Evolutionary conservation across 2,329 filamentous ascomycete genomes (phyloP), one percentile per base, ranked within the genome.

Genomic region (Sporothrix pallida): DNA sequence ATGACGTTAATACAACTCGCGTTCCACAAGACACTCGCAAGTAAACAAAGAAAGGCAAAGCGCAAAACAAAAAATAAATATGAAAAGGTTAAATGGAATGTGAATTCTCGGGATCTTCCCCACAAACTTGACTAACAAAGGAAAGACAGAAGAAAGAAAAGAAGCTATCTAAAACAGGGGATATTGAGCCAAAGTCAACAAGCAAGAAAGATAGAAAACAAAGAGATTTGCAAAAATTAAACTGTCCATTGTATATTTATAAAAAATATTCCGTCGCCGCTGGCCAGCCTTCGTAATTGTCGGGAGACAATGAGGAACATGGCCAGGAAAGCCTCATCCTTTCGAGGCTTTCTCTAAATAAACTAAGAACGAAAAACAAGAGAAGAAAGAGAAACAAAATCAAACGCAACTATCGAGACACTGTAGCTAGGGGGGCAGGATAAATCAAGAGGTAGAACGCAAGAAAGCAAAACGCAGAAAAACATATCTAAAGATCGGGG

Each of bases 351-450:
- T 68, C 65, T 68, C 20, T 52, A 68, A 31, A 65, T 46, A 65
- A 44, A 50, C n/a, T 15, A 48, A 12, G 50, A 23, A 48, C 10
- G 13, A 31, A 31, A 50, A 56, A 17, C 4, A 37, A 5, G 20
- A 50, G 10, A 48, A 13, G 17, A 52, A 50, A 68, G 12, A 31
- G 10, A 31, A 3, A 44, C 5, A 44, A 44, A 63, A 37, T 20
- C 62, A 67, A 67, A 67, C 62, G 62, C 62, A 23, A 48, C 62
- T 67, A 67, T 67, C n/a, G 42, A 67, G 62, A 67, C 62, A 67
- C 12, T 67, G 62, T 67, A 68, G 20, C 44, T 44, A 63, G 44
- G 50, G n/a, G 48, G 13, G 13, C 9, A 12, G 17, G 17, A 23
- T 10, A 48, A 37, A 37, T 37, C 31, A 63, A 31, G n/a, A 67